Base-by-base conservation (phyloP, 2,329 filamentous ascomycete genomes). In the Xylaria sp. region DNA sequence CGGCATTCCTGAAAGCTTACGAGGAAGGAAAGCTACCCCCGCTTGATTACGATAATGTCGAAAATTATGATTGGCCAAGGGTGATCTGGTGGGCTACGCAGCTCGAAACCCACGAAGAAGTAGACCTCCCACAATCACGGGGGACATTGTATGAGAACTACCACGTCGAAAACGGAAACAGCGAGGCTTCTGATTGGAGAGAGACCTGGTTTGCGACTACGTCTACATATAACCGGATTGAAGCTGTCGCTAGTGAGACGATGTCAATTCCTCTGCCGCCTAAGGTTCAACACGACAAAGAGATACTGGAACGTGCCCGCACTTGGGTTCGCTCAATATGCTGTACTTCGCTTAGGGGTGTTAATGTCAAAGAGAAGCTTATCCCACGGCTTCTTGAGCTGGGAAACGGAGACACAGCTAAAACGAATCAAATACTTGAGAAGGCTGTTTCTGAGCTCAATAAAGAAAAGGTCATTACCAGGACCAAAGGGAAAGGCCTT, bases 41-140 rank as follows among this genome's bases (percentile, higher is more conserved):
- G 1, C 83, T 94, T 23, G 83, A 93, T 76, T 92, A 88, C 72
- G 84, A 92, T 60, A 81, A 91, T 55, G 84, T 89, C 0, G 78
- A 86, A 48, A 84, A 85, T 1, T 93, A 93, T 68, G 90, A 94
- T 75, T 94, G 92, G 91, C 80, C 83, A 10, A 79, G 78, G 4
- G 79, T 94, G 6, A 86, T 94, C 56, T 83, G 86, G 44, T 95
- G 92, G 92, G 86, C 90, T 1, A 81, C 88, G 71, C 82, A 84
- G 25, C 86, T 88, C 3, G 80, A 84, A 28, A 81, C 81, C 0
- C 79, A 83, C 37, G 81, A 84, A 63, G 82, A 82, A 0, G 75
- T 85, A 41, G 77, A 83, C 25, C 82, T 91, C 1, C 89, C 88
- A 1, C 76, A 77, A 2, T 83, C 83, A 0, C 82, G 84, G 54